These are phyloP conservation scores for Antitrichia curtipendula DNA, from an alignment of 225 moss, liverwort and hornwort species.

Conservation along the genomic window DNA sequence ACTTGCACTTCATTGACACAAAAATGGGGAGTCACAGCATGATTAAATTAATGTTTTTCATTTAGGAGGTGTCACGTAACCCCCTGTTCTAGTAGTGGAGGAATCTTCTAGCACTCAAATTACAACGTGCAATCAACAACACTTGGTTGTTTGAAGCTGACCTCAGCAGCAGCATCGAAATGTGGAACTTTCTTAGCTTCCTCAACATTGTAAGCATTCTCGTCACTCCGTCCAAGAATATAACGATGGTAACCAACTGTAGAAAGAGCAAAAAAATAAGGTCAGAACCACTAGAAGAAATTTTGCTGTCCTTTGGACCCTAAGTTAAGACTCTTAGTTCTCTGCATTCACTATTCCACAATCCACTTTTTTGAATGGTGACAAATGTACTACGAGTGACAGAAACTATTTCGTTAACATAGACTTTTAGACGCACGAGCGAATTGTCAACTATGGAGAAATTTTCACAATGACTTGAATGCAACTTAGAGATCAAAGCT, in stretches of 20 bases:
- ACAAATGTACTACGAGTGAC: not conserved
- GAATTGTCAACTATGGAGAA: not conserved
- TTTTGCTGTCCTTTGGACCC: not conserved
- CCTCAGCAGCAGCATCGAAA: slow-evolving; percentile 54
- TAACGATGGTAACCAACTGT: slow-evolving; percentile 60
- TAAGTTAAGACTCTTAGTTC: not conserved
- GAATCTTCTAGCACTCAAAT: not conserved
- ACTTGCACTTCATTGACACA: not conserved
- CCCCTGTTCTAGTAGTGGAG: not conserved
- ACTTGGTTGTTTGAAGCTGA: not conserved
- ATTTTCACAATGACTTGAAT: not conserved
- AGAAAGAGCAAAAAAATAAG: not conserved
- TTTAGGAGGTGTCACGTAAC: not conserved
- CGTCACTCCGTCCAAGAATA: slow-evolving; percentile 4
- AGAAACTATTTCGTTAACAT: not conserved
- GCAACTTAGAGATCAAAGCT: not conserved
- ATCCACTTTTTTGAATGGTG: not conserved
- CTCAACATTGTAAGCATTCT: not conserved
- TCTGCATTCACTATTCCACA: not conserved
- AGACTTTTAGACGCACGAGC: not conserved
- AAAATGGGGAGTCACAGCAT: too few relatives aligned
- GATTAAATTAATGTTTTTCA: not conserved
- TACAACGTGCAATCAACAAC: not conserved
- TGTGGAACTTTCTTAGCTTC: slow-evolving; percentile 23
- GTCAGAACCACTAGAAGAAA: not conserved